Evolutionary conservation across 352 stramenopile species (phyloP).

Genomic region (Phytopythium mirpurense): DNA sequence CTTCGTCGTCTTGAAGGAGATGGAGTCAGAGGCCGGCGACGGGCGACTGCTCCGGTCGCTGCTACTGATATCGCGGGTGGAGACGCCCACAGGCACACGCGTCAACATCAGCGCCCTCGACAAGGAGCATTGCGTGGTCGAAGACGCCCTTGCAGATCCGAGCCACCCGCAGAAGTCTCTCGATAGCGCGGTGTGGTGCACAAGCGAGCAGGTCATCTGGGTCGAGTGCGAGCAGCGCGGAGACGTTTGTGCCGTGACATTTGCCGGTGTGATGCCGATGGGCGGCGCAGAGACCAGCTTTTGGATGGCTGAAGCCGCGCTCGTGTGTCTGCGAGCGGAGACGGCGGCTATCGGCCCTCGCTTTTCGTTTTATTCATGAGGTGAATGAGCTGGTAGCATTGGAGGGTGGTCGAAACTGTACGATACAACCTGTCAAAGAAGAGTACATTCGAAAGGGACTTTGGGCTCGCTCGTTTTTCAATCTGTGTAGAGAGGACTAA

Average conservation of each 20-base stretch:
- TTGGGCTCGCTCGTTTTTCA: too few relatives aligned
- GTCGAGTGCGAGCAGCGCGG: constrained; percentile 4
- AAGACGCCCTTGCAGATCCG: not conserved
- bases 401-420: too few relatives aligned
- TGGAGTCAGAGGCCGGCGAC: not conserved
- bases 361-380: not conserved
- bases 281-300: constrained; percentile 1
- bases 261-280: constrained; percentile 1
- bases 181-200: not conserved
- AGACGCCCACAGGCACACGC: not conserved
- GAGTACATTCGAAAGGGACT: too few relatives aligned
- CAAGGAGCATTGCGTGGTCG: not conserved
- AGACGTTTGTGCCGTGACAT: not conserved
- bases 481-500: too few relatives aligned
- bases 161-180: too few relatives aligned
- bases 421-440: too few relatives aligned
- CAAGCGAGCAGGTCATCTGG: constrained; percentile 1
- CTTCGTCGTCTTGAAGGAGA: constrained; percentile 16
- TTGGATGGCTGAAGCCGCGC: constrained; percentile 6
- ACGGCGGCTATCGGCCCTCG: not conserved
- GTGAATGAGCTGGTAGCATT: too few relatives aligned
- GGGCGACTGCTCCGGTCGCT: not conserved
- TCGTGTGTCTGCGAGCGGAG: constrained; percentile 2
- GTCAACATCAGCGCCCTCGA: not conserved
- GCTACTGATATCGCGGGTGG: not conserved